A percentile compares a stretch with the other conserved stretches of the same genome.
Conservation (phyloP, 176 grass and related monocot genomes). For the barley (Hordeum vulgare) region MorexV3_pseudomolecules_assembly NC_058518.1:463760409-463760908, state of each 20-base stretch:
- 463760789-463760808: too few relatives aligned
- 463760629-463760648: background rate
- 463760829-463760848: too few relatives aligned
- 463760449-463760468: too few relatives aligned
- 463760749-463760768: too few relatives aligned
- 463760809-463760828: too few relatives aligned
- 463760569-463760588: constrained; percentile 55
- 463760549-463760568: constrained; percentile 26
- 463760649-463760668: background rate
- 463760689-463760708: background rate
- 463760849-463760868: too few relatives aligned
- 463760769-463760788: too few relatives aligned
- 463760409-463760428: background rate
- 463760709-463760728: too few relatives aligned
- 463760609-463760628: background rate
- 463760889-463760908: too few relatives aligned
- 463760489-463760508: background rate
- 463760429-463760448: background rate
- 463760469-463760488: too few relatives aligned
- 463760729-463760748: too few relatives aligned
- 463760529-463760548: background rate
- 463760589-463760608: constrained; percentile 39
- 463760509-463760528: constrained; percentile 30
- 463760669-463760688: background rate
- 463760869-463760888: too few relatives aligned